These are phyloP conservation scores for Cenchrus americanus DNA, from an alignment of 176 grass and related monocot species.

Conservation along the genomic window DNA sequence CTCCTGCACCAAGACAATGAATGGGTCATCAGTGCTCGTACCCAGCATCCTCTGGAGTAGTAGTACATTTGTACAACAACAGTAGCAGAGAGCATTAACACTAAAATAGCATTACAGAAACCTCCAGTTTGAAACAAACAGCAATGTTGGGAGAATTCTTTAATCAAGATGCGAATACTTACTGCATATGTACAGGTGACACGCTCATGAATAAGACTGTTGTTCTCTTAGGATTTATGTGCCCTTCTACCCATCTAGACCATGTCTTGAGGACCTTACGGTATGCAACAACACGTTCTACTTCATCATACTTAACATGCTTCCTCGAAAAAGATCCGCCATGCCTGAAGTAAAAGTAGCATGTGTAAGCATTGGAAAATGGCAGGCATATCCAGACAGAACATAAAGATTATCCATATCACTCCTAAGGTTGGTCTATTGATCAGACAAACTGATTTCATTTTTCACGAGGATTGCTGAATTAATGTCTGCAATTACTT, in stretches of 20 bases:
- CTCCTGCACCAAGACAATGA: conserved; percentile 55
- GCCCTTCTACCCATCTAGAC: conserved; percentile 78
- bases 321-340: conserved; percentile 68
- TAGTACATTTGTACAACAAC: conserved; percentile 1
- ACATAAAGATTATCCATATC: conserved; percentile 4
- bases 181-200: conserved; percentile 84
- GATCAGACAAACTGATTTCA: not conserved
- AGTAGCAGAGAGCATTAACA: not conserved
- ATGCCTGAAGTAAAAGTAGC: conserved; percentile 49
- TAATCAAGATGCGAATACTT: conserved; percentile 31
- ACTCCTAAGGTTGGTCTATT: conserved; percentile 14
- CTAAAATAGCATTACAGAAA: not conserved
- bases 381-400: conserved; percentile 5
- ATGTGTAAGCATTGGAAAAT: not conserved
- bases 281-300: conserved; percentile 70
- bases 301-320: conserved; percentile 60
- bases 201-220: conserved; percentile 91
- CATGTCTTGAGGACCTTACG: conserved; percentile 73
- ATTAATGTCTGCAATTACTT: conserved; percentile 39
- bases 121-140: conserved; percentile 8
- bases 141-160: not conserved
- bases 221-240: conserved; percentile 70
- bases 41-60: not conserved
- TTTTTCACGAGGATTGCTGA: conserved; percentile 8
- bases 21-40: conserved; percentile 6